These are phyloP conservation scores for Populus hybrid DNA, from an alignment of 441 rosid genomes.

Conservation along the genomic window DNA sequence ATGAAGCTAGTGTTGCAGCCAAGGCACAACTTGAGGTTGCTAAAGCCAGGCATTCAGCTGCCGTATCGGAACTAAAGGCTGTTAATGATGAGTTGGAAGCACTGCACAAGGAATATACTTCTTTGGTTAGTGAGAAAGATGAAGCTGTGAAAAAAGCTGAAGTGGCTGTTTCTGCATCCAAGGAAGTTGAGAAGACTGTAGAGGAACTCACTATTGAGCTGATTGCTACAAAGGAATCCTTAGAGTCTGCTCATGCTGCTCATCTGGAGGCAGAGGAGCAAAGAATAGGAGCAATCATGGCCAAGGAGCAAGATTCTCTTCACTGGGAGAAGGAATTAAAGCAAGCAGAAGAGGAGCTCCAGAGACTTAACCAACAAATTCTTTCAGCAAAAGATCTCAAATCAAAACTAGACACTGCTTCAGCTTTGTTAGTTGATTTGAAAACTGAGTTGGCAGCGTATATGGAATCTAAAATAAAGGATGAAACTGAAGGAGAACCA, in stretches of 20 bases:
- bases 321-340: conserved; percentile 87
- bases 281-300: conserved; percentile 87
- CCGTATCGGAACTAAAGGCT: conserved; percentile 57
- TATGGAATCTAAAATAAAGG: conserved; percentile 72
- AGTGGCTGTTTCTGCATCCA: conserved; percentile 64
- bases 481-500: conserved; percentile 29
- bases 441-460: conserved; percentile 80
- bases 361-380: conserved; percentile 65
- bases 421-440: conserved; percentile 67
- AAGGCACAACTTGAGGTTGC: conserved; percentile 95
- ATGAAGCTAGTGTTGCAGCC: conserved; percentile 86
- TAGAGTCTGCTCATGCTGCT: conserved; percentile 87
- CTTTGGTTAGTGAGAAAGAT: conserved; percentile 55
- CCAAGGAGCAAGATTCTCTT: conserved; percentile 77
- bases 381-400: conserved; percentile 68
- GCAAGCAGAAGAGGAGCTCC: conserved; percentile 86
- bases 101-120: conserved; percentile 53
- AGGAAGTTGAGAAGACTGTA: conserved; percentile 77
- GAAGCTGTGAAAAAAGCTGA: conserved; percentile 64
- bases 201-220: conserved; percentile 89
- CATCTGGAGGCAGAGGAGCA: conserved; percentile 93
- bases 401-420: conserved; percentile 69
- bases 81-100: conserved; percentile 65
- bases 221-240: conserved; percentile 73
- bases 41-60: conserved; percentile 66